These are phyloP conservation scores for Boletus rubropictus DNA, from an alignment of 768 basidiomycete species.

Conservation along the genomic window DNA sequence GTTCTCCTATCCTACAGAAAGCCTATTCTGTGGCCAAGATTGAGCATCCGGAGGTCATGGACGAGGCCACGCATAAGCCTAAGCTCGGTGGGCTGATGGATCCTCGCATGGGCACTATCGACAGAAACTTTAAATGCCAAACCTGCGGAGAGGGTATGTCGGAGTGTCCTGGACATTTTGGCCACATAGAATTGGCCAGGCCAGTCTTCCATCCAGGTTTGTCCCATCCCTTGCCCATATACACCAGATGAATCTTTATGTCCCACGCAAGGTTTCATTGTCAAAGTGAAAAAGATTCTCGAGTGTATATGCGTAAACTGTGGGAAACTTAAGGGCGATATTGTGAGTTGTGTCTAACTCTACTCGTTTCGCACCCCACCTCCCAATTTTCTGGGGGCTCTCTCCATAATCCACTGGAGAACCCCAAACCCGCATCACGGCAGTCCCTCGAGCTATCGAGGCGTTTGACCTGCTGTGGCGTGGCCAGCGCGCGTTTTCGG, in stretches of 20 bases:
- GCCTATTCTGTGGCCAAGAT: constrained; percentile 98
- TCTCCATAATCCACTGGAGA: constrained; percentile 83
- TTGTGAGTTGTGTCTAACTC: constrained; percentile 83
- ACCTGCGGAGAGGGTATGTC: constrained; percentile 99
- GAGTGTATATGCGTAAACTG: constrained; percentile 99
- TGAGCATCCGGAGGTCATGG: constrained; percentile 98
- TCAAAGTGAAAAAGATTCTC: constrained; percentile 99
- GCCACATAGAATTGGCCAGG: constrained; percentile 93
- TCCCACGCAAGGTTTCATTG: constrained; percentile 68
- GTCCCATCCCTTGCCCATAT: constrained; percentile 25
- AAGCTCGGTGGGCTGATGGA: constrained; percentile 96
- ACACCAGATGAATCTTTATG: background rate
- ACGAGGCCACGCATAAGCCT: constrained; percentile 84
- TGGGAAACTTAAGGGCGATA: constrained; percentile 94
- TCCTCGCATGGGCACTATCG: constrained; percentile 96
- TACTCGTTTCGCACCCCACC: constrained; percentile 90
- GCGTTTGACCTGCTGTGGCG: constrained; percentile 77
- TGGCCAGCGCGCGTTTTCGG: constrained; percentile 81
- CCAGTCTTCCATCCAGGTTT: constrained; percentile 96
- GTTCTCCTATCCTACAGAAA: constrained; percentile 57
- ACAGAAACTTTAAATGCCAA: constrained; percentile 97
- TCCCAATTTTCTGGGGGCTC: constrained; percentile 99
- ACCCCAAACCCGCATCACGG: constrained; percentile 90
- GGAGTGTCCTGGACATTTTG: constrained; percentile 99
- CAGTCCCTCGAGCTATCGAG: constrained; percentile 69